These are phyloP conservation scores for Vaccinium macrocarpon DNA, from an alignment of 148 eudicot species.

Conservation along the genomic window DNA sequence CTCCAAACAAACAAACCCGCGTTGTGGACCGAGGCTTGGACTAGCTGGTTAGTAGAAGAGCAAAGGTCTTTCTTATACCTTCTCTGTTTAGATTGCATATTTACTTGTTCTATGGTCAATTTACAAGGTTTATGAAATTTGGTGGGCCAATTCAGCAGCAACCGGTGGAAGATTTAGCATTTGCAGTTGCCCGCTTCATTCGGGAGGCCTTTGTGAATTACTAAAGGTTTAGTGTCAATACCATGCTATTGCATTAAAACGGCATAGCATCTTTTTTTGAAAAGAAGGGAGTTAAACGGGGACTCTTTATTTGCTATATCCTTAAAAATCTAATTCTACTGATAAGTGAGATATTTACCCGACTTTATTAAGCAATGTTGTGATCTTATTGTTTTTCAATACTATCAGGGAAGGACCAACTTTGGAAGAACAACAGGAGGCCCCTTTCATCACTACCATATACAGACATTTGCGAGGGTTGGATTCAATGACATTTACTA, in stretches of 20 bases:
- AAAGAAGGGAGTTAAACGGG: not conserved
- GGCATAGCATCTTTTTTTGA: not conserved
- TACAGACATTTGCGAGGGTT: constrained; percentile 46
- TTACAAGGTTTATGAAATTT: constrained; percentile 77
- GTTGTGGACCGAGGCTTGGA: constrained; percentile 99
- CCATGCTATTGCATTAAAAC: not conserved
- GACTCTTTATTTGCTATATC: not conserved
- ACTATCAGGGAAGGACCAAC: constrained; percentile 99
- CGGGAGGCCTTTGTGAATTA: constrained; percentile 94
- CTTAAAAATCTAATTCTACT: not conserved
- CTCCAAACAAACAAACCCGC: constrained; percentile 84
- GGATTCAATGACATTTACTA: constrained; percentile 59
- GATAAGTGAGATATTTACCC: not conserved
- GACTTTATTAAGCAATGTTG: not conserved
- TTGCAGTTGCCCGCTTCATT: constrained; percentile 85
- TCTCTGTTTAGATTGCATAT: constrained; percentile 1
- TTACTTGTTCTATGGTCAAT: constrained; percentile 8
- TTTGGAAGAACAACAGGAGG: constrained; percentile 98
- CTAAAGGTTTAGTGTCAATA: constrained; percentile 64
- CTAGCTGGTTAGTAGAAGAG: constrained; percentile 64
- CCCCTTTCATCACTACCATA: constrained; percentile 87
- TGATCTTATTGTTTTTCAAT: constrained; percentile 11
- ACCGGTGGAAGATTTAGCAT: constrained; percentile 91
- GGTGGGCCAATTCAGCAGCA: constrained; percentile 80
- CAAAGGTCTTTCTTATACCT: not conserved